Evolutionary conservation across 345 rosid species (phyloP).

Genomic region (Bretschneidera sinensis): DNA sequence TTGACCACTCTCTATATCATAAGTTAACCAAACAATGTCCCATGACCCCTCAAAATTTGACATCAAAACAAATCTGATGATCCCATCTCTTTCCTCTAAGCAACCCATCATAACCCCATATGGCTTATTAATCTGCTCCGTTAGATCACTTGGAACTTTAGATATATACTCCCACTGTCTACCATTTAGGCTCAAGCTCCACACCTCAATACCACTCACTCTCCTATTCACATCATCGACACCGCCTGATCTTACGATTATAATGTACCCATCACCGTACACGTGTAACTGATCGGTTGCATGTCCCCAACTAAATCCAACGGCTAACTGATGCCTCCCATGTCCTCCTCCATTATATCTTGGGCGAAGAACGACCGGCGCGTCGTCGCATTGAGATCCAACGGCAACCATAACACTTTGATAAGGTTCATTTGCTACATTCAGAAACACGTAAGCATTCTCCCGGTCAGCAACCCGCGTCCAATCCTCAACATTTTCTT

Average conservation of each 20-base stretch:
- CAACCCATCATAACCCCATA: conserved; percentile 65
- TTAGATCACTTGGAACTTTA: conserved; percentile 34
- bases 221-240: conserved; percentile 14
- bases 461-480: conserved; percentile 6
- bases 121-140: conserved; percentile 35
- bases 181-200: conserved; percentile 38
- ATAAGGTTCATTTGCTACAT: conserved; percentile 37
- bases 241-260: conserved; percentile 36
- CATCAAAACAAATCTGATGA: conserved; percentile 49
- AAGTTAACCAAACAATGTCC: conserved; percentile 57
- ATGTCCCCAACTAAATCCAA: background rate
- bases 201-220: conserved; percentile 35
- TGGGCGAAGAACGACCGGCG: conserved; percentile 38
- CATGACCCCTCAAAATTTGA: conserved; percentile 50
- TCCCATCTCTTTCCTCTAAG: conserved; percentile 45
- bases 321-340: conserved; percentile 13
- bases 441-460: conserved; percentile 32
- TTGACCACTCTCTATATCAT: conserved; percentile 23
- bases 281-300: conserved; percentile 30
- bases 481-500: background rate
- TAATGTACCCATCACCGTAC: conserved; percentile 63
- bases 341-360: conserved; percentile 20
- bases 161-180: conserved; percentile 42
- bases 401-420: conserved; percentile 43
- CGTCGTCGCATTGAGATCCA: conserved; percentile 5